These are phyloP conservation scores for Drechslera avenae DNA, from an alignment of 2,329 filamentous ascomycete species.

Conservation along the genomic window DNA sequence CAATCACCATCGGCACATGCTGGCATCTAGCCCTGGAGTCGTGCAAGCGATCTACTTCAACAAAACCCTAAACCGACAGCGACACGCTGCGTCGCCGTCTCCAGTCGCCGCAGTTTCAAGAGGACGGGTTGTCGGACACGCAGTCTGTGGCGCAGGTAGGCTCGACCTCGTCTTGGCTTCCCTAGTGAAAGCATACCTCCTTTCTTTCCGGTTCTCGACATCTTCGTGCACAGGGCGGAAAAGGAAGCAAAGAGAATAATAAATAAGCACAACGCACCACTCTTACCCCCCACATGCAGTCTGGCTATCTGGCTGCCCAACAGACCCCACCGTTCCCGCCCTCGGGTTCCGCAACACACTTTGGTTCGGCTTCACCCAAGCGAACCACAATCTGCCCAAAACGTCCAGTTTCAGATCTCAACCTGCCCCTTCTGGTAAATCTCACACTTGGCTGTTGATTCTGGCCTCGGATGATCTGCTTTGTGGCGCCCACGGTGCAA, in stretches of 20 bases:
- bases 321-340: too few relatives aligned
- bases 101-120: background rate
- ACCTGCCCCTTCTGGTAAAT: conserved; percentile 30
- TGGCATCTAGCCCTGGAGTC: background rate
- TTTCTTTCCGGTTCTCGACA: background rate
- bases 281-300: background rate
- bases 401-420: conserved; percentile 14
- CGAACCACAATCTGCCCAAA: conserved; percentile 13
- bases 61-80: background rate
- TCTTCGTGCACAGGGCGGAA: background rate
- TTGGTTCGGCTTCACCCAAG: conserved; percentile 13
- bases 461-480: conserved; percentile 33
- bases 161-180: background rate
- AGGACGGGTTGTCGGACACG: background rate
- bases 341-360: background rate
- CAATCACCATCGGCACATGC: conserved; percentile 24
- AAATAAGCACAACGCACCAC: too few relatives aligned
- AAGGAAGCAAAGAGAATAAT: too few relatives aligned
- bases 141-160: background rate
- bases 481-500: conserved; percentile 19
- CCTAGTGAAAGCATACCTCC: background rate
- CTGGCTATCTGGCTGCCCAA: too few relatives aligned
- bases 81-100: background rate
- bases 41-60: conserved; percentile 4
- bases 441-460: conserved; percentile 23